Conservation (phyloP, 2,329 filamentous ascomycete genomes). For the Paecilomyces dactylethromorphus region DNA sequence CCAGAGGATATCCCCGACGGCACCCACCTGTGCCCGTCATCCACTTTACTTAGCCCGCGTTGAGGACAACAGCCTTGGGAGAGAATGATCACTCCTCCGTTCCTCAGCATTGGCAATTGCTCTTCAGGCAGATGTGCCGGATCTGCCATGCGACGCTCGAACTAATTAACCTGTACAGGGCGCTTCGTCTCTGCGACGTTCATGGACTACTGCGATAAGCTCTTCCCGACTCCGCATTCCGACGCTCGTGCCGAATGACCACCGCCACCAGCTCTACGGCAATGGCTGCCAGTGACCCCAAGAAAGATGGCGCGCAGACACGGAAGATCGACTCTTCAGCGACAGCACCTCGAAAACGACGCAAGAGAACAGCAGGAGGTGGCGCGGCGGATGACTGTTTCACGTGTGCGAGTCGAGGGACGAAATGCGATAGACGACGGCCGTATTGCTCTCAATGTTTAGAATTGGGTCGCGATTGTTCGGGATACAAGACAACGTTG, state of each 20-base stretch:
- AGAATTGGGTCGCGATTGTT: conserved; percentile 85
- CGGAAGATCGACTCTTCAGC: conserved; percentile 17
- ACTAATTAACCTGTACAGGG: neutral
- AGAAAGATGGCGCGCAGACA: conserved; percentile 4
- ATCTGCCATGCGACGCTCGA: neutral
- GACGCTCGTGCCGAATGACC: neutral
- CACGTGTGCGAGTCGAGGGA: conserved; percentile 74
- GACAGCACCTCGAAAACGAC: conserved; percentile 55
- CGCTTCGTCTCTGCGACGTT: neutral
- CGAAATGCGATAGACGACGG: conserved; percentile 82
- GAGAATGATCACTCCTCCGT: neutral
- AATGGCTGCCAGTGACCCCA: neutral
- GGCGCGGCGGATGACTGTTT: conserved; percentile 95
- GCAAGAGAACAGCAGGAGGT: conserved; percentile 79
- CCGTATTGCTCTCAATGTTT: conserved; percentile 95
- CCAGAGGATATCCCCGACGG: neutral
- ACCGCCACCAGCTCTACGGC: neutral
- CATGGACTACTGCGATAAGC: neutral
- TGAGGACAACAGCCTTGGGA: neutral
- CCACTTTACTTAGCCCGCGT: neutral
- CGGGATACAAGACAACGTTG: conserved; percentile 91
- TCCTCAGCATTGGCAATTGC: neutral
- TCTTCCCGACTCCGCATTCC: neutral
- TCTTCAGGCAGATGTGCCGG: neutral
- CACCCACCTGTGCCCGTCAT: neutral